phyloP scores from a whole-genome alignment of 2,329 filamentous ascomycete species.

The Diaporthe ilicicola region DNA sequence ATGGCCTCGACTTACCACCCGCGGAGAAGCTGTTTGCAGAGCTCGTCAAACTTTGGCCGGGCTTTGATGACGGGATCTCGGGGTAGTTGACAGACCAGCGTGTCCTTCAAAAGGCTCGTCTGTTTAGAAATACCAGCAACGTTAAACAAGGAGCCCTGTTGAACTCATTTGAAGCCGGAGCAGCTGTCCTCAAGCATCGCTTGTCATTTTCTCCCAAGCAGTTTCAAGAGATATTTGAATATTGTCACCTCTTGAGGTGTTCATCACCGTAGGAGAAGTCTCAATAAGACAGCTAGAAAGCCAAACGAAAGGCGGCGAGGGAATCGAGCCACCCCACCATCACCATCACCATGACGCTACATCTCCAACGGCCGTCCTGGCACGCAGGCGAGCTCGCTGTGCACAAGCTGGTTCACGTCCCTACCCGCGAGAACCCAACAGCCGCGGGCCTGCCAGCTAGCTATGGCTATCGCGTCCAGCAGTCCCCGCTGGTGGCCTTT shows the following conservation, averaged over 20 bases:
- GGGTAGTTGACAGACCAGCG: background rate
- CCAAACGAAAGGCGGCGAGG: background rate
- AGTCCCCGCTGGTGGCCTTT: slow-evolving; percentile 74
- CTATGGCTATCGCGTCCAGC: slow-evolving; percentile 67
- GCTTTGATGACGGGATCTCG: background rate
- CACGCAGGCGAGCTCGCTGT: slow-evolving; percentile 74
- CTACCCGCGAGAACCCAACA: slow-evolving; percentile 71
- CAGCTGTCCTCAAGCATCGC: background rate
- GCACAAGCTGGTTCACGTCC: slow-evolving; percentile 68
- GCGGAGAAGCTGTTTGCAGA: background rate
- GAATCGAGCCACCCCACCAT: background rate
- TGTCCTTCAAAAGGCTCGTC: no score
- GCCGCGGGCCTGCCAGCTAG: slow-evolving; percentile 67
- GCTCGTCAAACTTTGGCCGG: background rate
- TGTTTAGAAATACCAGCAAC: no score
- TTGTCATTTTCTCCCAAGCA: background rate
- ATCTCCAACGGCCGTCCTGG: slow-evolving; percentile 48
- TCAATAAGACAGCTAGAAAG: background rate
- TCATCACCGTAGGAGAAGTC: background rate
- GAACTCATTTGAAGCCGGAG: no score
- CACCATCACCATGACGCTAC: slow-evolving; percentile 16
- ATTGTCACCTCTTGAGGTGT: background rate
- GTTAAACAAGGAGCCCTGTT: background rate
- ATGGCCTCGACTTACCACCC: background rate
- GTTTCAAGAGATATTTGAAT: no score